phyloP scores from a whole-genome alignment of 176 grass and related monocot species.

The Carex parvula region DNA sequence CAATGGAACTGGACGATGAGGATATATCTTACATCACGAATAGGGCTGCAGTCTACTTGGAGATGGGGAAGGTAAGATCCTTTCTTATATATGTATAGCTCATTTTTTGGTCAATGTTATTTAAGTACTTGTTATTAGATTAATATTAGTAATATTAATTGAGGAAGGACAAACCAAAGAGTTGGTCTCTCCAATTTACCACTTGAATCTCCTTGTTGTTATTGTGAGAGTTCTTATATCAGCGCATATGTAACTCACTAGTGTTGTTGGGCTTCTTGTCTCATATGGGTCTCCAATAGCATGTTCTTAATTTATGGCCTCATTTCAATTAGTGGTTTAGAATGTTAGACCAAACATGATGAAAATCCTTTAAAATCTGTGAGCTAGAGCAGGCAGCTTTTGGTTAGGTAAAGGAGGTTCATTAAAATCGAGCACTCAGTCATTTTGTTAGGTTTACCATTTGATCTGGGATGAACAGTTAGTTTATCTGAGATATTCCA shows the following conservation, averaged over 20 bases:
- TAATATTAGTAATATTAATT: neutral
- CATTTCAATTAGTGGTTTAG: neutral
- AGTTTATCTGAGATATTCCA: neutral
- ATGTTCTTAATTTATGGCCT: neutral
- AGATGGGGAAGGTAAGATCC: constrained; percentile 77
- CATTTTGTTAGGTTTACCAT: neutral
- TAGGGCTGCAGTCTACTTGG: constrained; percentile 86
- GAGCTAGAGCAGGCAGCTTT: neutral
- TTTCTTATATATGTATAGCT: constrained; percentile 9
- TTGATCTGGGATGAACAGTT: neutral
- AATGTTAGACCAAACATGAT: neutral
- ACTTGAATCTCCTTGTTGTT: neutral
- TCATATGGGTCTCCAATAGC: neutral
- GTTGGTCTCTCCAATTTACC: neutral
- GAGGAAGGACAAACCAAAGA: neutral
- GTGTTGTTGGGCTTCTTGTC: neutral
- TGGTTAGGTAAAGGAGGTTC: neutral
- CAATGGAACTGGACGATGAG: constrained; percentile 67
- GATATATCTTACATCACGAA: constrained; percentile 95
- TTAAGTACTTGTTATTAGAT: constrained; percentile 7
- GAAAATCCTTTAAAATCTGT: neutral
- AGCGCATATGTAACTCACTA: neutral
- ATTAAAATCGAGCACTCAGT: neutral
- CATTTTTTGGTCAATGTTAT: neutral
- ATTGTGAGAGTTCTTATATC: neutral